These are phyloP conservation scores for Blakeslea trispora DNA, from an alignment of 371 early-diverging fungal species.

Conservation along the genomic window DNA sequence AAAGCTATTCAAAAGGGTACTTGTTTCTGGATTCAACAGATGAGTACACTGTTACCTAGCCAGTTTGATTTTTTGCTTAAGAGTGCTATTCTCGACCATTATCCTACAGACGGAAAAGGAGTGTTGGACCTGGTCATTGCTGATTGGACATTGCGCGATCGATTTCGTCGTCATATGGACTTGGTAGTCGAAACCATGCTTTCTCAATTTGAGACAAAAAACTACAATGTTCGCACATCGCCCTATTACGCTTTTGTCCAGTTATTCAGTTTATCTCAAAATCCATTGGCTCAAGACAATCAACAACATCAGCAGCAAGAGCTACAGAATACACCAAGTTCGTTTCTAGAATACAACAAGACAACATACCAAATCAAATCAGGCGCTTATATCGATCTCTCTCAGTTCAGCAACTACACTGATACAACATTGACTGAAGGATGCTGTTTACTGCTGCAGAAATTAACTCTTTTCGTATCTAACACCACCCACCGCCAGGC, in stretches of 20 bases:
- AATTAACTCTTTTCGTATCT: constrained; percentile 14
- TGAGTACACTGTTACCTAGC: constrained; percentile 18
- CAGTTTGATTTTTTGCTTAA: constrained; percentile 31
- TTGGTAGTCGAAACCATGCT: constrained; percentile 27
- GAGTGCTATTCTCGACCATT: constrained; percentile 21
- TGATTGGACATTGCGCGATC: constrained; percentile 36
- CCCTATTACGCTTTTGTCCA: constrained; percentile 44
- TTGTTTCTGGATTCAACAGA: constrained; percentile 21
- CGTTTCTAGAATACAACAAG: background rate
- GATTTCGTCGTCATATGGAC: constrained; percentile 22
- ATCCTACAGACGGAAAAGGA: constrained; percentile 35
- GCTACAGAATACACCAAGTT: constrained; percentile 4
- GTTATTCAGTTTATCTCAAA: constrained; percentile 23
- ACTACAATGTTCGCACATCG: constrained; percentile 31
- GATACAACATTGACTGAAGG: constrained; percentile 22
- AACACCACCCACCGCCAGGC: background rate
- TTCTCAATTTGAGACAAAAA: constrained; percentile 5
- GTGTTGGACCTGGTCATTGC: constrained; percentile 37
- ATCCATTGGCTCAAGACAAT: constrained; percentile 10
- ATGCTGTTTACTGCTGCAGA: constrained; percentile 22
- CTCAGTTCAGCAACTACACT: constrained; percentile 15
- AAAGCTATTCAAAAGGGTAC: constrained; percentile 17
- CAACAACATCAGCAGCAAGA: constrained; percentile 12
- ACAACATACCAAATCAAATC: constrained; percentile 27
- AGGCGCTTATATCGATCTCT: constrained; percentile 34